Evolutionary conservation across 148 eudicot species (phyloP).

Genomic region (Amaranthus palmeri): DNA sequence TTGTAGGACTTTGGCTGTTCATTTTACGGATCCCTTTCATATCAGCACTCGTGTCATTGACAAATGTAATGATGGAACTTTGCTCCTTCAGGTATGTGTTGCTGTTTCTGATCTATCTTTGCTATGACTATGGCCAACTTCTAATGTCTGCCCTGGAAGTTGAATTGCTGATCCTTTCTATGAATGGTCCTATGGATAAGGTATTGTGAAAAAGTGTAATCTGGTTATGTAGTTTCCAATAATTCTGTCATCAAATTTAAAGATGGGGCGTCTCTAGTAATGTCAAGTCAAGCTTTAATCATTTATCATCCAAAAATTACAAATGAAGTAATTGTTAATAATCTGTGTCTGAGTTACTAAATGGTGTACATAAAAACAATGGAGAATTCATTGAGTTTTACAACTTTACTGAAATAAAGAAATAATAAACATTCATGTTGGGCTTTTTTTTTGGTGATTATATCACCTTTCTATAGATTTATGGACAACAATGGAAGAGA

Average conservation of each 20-base stretch:
- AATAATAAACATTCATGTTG: too few species aligned
- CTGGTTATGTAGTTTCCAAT: not conserved
- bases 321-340: not conserved
- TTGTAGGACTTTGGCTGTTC: conserved; percentile 86
- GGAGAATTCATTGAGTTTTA: too few species aligned
- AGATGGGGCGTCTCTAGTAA: not conserved
- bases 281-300: not conserved
- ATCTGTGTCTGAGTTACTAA: too few species aligned
- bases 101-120: conserved; percentile 10
- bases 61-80: conserved; percentile 83
- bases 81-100: conserved; percentile 80
- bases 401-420: too few species aligned
- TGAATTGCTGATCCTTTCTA: not conserved
- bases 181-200: not conserved
- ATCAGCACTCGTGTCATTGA: conserved; percentile 80
- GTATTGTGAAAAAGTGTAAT: not conserved
- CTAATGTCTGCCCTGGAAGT: not conserved
- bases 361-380: too few species aligned
- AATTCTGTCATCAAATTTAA: not conserved
- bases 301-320: not conserved
- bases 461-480: too few species aligned
- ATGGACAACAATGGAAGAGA: too few species aligned
- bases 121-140: not conserved
- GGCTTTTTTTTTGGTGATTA: too few species aligned
- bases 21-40: conserved; percentile 91